A percentile compares a stretch with the other conserved stretches of the same genome.
phyloP scores from a whole-genome alignment of 2,329 filamentous ascomycete genomes.

The Pseudogymnoascus sp. region DNA sequence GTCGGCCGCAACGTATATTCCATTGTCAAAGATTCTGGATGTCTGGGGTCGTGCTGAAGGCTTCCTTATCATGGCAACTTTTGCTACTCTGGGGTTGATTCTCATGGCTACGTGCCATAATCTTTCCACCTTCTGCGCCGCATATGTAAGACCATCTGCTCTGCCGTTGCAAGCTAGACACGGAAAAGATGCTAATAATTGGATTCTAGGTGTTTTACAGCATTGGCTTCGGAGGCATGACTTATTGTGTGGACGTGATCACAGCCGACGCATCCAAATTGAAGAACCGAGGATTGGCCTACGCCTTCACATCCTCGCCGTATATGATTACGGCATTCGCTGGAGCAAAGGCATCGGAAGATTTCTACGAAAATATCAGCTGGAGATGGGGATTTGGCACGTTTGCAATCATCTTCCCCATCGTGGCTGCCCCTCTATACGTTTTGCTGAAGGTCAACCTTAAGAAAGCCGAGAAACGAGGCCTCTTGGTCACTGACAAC shows the following conservation, averaged over 20 bases:
- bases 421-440: slow-evolving; percentile 52
- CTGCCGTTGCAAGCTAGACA: slow-evolving; percentile 14
- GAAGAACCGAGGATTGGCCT: slow-evolving; percentile 46
- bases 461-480: slow-evolving; percentile 18
- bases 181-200: slow-evolving; percentile 8
- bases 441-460: slow-evolving; percentile 31
- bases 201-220: slow-evolving; percentile 50
- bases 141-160: slow-evolving; percentile 32
- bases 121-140: slow-evolving; percentile 51
- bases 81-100: slow-evolving; percentile 46
- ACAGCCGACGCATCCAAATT: slow-evolving; percentile 58
- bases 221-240: slow-evolving; percentile 52
- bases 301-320: slow-evolving; percentile 53
- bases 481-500: slow-evolving; percentile 16
- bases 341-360: slow-evolving; percentile 46
- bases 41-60: slow-evolving; percentile 61
- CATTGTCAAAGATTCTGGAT: slow-evolving; percentile 59
- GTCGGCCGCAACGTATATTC: slow-evolving; percentile 52
- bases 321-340: slow-evolving; percentile 59
- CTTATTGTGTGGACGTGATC: slow-evolving; percentile 54
- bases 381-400: slow-evolving; percentile 62
- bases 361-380: slow-evolving; percentile 42
- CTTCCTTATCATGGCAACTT: slow-evolving; percentile 43
- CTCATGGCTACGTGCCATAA: slow-evolving; percentile 58
- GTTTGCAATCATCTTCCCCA: slow-evolving; percentile 55